phyloP scores from a whole-genome alignment of 371 early-diverging fungal species.

The Mucor mucedo region DNA sequence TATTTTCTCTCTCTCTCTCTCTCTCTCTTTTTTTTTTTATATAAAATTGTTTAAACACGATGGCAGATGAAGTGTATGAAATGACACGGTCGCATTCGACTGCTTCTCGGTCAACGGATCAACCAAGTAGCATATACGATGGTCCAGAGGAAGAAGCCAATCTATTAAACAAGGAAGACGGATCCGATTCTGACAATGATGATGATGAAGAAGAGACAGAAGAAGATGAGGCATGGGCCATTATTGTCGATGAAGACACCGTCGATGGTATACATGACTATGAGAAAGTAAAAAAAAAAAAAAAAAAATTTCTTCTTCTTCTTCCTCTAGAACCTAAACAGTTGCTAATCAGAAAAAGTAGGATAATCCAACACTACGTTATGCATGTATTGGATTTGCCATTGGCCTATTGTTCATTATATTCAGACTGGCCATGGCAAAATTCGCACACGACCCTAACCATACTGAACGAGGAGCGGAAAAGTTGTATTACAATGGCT shows the following conservation, averaged over 20 bases:
- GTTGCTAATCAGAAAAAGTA: neutral
- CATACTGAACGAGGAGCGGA: constrained; percentile 28
- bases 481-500: constrained; percentile 61
- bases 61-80: constrained; percentile 26
- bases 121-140: constrained; percentile 4
- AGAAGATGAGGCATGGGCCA: constrained; percentile 26
- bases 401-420: constrained; percentile 37
- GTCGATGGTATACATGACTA: constrained; percentile 3
- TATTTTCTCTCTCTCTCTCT: too few species aligned
- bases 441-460: constrained; percentile 12
- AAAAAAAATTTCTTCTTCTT: neutral
- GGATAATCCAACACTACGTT: constrained; percentile 23
- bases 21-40: too few species aligned
- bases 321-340: neutral
- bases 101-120: constrained; percentile 14
- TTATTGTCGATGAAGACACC: constrained; percentile 20
- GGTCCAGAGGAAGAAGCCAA: constrained; percentile 25
- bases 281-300: constrained; percentile 18
- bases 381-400: constrained; percentile 21
- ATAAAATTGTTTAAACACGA: neutral
- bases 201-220: constrained; percentile 10
- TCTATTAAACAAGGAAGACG: constrained; percentile 26
- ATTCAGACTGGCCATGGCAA: constrained; percentile 29
- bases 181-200: constrained; percentile 16
- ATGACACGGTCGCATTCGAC: constrained; percentile 19